Evolutionary conservation across 2,329 filamentous ascomycete genomes (phyloP).

Genomic region (Bipolaris oryzae): DNA sequence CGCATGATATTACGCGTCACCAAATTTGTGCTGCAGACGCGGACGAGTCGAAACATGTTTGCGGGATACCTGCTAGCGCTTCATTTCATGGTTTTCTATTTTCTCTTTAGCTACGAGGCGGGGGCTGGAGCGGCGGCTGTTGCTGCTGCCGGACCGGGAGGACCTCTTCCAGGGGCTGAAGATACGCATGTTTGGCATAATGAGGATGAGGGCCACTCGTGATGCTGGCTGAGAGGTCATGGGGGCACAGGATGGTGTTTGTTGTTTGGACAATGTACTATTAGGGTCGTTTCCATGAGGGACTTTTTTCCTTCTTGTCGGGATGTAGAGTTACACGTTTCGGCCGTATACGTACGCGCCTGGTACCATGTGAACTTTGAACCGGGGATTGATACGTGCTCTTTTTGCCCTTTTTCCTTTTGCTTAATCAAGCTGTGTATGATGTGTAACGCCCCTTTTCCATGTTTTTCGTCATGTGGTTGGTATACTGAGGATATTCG

Average conservation of each 20-base stretch:
- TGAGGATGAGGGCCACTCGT: conserved; percentile 31
- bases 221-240: conserved; percentile 24
- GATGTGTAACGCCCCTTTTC: neutral
- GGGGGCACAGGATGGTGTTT: conserved; percentile 11
- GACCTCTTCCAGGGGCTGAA: conserved; percentile 18
- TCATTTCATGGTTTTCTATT: conserved; percentile 84
- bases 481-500: neutral
- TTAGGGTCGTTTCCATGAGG: conserved; percentile 4
- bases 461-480: neutral
- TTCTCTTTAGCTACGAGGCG: conserved; percentile 81
- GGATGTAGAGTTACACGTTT: neutral
- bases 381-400: neutral
- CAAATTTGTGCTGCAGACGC: conserved; percentile 85
- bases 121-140: conserved; percentile 37
- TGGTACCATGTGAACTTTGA: neutral
- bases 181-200: conserved; percentile 45
- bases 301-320: neutral
- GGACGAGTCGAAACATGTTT: conserved; percentile 91
- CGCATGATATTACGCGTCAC: conserved; percentile 89
- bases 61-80: conserved; percentile 88
- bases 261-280: conserved; percentile 3
- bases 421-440: neutral
- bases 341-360: neutral
- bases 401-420: neutral
- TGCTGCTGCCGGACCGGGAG: conserved; percentile 37